Conservation (phyloP, 768 basidiomycete species). For the Mycena haematopus region DNA sequence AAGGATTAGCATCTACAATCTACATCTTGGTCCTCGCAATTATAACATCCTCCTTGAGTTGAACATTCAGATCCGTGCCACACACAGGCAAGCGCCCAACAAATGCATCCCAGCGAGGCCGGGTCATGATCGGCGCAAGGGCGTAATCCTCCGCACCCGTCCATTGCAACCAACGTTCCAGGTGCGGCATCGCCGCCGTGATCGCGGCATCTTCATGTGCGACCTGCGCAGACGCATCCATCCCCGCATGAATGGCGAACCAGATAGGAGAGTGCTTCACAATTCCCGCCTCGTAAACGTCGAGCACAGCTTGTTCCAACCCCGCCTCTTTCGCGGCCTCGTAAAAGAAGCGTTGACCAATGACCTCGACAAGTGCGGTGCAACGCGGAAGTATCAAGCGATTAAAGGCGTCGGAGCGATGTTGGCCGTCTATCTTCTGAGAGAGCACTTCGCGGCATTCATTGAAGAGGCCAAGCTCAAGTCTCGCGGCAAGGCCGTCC, state of each 20-base stretch:
- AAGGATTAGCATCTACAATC: no score
- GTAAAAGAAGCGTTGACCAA: background rate
- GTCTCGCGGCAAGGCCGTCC: background rate
- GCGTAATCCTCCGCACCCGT: background rate
- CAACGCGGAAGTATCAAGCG: background rate
- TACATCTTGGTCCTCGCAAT: background rate
- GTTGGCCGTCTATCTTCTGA: background rate
- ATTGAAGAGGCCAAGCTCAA: background rate
- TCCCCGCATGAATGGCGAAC: background rate
- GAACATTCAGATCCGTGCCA: background rate
- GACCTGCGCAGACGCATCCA: background rate
- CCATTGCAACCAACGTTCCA: conserved; percentile 1
- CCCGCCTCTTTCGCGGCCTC: background rate
- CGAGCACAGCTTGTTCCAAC: background rate
- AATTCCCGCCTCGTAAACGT: conserved; percentile 7
- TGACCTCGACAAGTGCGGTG: background rate
- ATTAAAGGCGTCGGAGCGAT: background rate
- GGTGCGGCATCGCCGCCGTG: background rate
- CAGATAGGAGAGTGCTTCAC: conserved; percentile 1
- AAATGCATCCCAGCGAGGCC: background rate
- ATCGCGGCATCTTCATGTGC: conserved; percentile 3
- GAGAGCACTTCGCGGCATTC: background rate
- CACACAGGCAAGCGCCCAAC: background rate
- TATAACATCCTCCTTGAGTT: background rate
- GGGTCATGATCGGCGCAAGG: background rate